A percentile compares a stretch with the other conserved stretches of the same genome.
Conservation (phyloP, 306 rosid species). For the Canavalia ensiformis region DNA sequence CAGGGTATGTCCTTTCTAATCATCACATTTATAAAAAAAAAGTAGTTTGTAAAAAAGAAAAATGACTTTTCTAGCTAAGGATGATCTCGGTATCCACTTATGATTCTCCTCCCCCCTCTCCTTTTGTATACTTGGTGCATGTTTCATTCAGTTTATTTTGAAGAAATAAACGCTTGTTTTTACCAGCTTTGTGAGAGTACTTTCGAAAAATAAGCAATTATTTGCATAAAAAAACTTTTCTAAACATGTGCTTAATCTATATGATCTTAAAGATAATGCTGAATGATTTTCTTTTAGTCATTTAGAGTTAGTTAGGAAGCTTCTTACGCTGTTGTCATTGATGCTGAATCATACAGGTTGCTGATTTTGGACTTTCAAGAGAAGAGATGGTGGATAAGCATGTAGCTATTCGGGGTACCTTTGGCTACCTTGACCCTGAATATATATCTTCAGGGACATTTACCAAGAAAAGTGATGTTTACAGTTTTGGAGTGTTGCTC, state of each 20-base stretch:
- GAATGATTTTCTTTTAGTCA: constrained; percentile 10
- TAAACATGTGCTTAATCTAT: no score
- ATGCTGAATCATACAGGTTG: constrained; percentile 71
- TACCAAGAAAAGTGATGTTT: constrained; percentile 98
- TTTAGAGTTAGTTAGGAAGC: constrained; percentile 10
- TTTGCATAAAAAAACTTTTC: no score
- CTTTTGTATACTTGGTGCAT: background rate
- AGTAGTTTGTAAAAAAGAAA: background rate
- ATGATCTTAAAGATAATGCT: background rate
- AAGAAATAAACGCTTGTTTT: no score
- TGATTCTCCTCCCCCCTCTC: background rate
- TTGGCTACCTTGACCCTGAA: constrained; percentile 96
- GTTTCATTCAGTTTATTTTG: no score
- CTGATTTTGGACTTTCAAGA: constrained; percentile 98
- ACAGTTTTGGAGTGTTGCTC: constrained; percentile 95
- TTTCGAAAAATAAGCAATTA: no score
- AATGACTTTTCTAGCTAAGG: background rate
- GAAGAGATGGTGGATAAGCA: constrained; percentile 92
- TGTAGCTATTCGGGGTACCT: constrained; percentile 88
- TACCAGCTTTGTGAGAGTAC: no score
- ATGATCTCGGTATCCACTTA: background rate
- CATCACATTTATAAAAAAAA: background rate
- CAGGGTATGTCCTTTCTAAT: constrained; percentile 66
- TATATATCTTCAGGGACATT: constrained; percentile 87
- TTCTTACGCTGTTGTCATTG: constrained; percentile 23